Base-by-base conservation (phyloP, 1,284 basidiomycete species). In the Ganoderma multipileum region DNA sequence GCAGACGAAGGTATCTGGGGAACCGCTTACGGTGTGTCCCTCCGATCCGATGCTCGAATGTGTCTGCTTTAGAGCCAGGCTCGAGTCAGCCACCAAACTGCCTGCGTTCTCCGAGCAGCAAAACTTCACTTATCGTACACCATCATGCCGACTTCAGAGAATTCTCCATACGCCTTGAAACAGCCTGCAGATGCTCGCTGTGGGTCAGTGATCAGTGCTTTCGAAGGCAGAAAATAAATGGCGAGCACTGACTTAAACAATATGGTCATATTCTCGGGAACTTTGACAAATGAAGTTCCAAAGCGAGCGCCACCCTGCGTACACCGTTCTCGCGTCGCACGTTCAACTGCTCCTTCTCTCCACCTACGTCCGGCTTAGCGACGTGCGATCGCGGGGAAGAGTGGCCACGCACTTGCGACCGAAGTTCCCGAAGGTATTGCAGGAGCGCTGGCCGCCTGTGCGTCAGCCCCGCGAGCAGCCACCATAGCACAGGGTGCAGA, bases 121-220 rank as follows among this genome's bases (percentile, higher is more conserved):
- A 9, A 47, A 23, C 47, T 3, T 68, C 67, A 89, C 91, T 92
- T 84, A 67, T 88, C 83, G 76, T 94, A 95, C 68, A 83, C 81
- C 66, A 95, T 85, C 62, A 83, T 82, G 78, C 95, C 91, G 30
- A 87, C 83, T 67, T 88, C 87, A 0, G 88, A 87, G 73, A 96
- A 95, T 77, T 92, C 84, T 16, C 89, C 91, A 12, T 87, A 63
- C 11, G 87, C 89, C 66, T 86, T 87, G 68, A 91, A 23, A 88
- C 74, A 14, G 91, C 93, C 74, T 93, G 91, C 41, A 91, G 73
- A 76, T 93, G 90, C n/a, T 91, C 91, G 75, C 90, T 91, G 8
- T 7, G 8, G 65, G 14, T 5, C 6, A 11, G 41, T 38, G 38
- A 61, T 57, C 54, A n/a, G 9, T 14, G 33, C 61, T 20, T 33